Conservation (phyloP, 768 basidiomycete species). For the Boletus bicolor region DNA sequence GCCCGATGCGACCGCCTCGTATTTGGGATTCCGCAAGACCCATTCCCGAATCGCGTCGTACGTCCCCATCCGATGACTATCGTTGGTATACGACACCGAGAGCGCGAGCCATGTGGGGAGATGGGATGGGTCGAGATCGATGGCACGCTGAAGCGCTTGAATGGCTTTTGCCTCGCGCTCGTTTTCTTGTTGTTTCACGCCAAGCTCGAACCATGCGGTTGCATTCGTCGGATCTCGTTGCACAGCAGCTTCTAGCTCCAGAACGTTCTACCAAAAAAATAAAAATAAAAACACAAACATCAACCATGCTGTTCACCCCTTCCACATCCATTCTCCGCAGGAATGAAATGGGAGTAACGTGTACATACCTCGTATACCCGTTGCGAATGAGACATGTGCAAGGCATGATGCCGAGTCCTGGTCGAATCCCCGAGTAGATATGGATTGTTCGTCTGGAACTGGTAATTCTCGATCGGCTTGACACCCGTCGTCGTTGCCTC, state of each 20-base stretch:
- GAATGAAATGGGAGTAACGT: constrained; percentile 5
- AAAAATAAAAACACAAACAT: constrained; percentile 11
- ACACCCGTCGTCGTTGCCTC: constrained; percentile 72
- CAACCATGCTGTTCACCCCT: constrained; percentile 11
- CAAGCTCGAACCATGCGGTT: constrained; percentile 84
- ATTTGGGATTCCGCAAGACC: constrained; percentile 60
- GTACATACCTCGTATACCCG: constrained; percentile 41
- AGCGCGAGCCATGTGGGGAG: constrained; percentile 87
- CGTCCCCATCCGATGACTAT: constrained; percentile 69
- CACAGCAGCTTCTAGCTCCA: constrained; percentile 87
- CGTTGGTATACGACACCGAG: constrained; percentile 88
- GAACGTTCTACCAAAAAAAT: constrained; percentile 57
- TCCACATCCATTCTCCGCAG: constrained; percentile 1
- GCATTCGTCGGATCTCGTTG: constrained; percentile 72
- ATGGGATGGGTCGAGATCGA: constrained; percentile 75
- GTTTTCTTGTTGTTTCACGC: constrained; percentile 97
- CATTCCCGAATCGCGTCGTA: constrained; percentile 83
- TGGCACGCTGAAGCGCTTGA: constrained; percentile 73
- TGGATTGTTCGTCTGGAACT: constrained; percentile 76
- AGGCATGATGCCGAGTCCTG: constrained; percentile 44
- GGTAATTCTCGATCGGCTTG: constrained; percentile 53
- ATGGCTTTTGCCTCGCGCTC: constrained; percentile 92
- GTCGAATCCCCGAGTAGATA: constrained; percentile 64
- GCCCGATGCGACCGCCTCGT: constrained; percentile 44
- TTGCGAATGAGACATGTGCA: constrained; percentile 31